These are phyloP conservation scores for Musa balbisiana DNA, from an alignment of 202 grass and related monocot genomes.

Conservation along the genomic window DNA sequence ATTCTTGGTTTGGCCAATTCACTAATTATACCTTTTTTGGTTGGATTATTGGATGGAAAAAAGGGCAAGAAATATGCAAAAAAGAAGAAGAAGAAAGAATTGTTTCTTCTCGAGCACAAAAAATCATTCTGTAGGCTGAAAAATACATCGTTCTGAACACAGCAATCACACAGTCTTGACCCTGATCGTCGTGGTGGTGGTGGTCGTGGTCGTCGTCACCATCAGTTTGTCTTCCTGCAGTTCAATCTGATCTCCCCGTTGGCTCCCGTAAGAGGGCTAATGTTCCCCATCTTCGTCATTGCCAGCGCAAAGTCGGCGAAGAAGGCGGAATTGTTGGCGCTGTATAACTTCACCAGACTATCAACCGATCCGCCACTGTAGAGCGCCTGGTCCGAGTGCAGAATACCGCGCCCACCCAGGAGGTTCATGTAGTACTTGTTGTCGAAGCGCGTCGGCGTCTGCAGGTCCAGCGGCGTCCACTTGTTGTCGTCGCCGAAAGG, in stretches of 20 bases:
- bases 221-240: conserved; percentile 28
- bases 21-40: too few relatives aligned
- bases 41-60: too few relatives aligned
- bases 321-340: conserved; percentile 33
- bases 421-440: conserved; percentile 44
- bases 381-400: conserved; percentile 50
- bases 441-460: conserved; percentile 40
- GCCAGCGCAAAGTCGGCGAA: conserved; percentile 38
- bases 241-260: conserved; percentile 47
- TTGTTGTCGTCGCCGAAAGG: conserved; percentile 22
- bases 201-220: not conserved
- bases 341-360: conserved; percentile 29
- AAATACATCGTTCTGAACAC: too few relatives aligned
- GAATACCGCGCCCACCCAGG: conserved; percentile 31
- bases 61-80: too few relatives aligned
- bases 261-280: conserved; percentile 21
- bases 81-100: too few relatives aligned
- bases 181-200: too few relatives aligned
- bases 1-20: too few relatives aligned
- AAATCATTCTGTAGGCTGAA: too few relatives aligned
- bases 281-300: conserved; percentile 32
- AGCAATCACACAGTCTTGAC: too few relatives aligned
- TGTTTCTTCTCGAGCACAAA: too few relatives aligned
- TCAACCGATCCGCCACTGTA: conserved; percentile 38
- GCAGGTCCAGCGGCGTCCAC: conserved; percentile 33